phyloP scores from a whole-genome alignment of 768 basidiomycete species.

The Boletus subcaerulescens region DNA sequence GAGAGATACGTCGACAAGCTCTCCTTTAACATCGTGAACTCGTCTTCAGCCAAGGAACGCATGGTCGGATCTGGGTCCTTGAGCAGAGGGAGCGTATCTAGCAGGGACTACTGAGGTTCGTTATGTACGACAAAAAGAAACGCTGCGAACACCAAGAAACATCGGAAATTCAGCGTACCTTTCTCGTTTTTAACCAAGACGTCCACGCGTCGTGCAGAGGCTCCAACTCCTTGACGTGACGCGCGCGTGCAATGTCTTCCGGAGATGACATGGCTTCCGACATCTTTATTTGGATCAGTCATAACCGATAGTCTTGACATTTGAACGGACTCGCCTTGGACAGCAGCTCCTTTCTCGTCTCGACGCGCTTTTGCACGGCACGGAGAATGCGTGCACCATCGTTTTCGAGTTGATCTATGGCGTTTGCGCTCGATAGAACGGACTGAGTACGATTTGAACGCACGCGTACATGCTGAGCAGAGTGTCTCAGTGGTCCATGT shows the following conservation, averaged over 20 bases:
- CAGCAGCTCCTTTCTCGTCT: constrained; percentile 44
- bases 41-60: constrained; percentile 69
- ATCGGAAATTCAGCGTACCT: constrained; percentile 43
- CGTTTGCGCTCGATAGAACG: constrained; percentile 8
- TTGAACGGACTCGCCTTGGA: constrained; percentile 38
- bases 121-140: constrained; percentile 4
- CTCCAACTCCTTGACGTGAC: constrained; percentile 67
- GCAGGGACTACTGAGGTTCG: constrained; percentile 53
- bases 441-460: constrained; percentile 9
- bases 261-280: constrained; percentile 51
- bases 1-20: constrained; percentile 28
- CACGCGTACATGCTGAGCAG: constrained; percentile 8
- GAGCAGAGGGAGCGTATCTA: constrained; percentile 60
- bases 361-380: constrained; percentile 51
- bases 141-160: background rate
- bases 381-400: constrained; percentile 52
- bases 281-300: constrained; percentile 34
- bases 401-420: constrained; percentile 31
- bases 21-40: constrained; percentile 47
- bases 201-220: constrained; percentile 68
- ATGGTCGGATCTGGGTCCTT: constrained; percentile 73
- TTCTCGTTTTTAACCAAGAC: constrained; percentile 50
- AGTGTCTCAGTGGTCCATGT: constrained; percentile 14
- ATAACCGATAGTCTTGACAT: background rate
- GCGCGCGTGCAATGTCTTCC: constrained; percentile 57